A percentile compares a stretch with the other conserved stretches of the same genome.
These are phyloP conservation scores for Gossypium lobatum DNA, from an alignment of 441 rosid species.

Conservation along the genomic window DNA sequence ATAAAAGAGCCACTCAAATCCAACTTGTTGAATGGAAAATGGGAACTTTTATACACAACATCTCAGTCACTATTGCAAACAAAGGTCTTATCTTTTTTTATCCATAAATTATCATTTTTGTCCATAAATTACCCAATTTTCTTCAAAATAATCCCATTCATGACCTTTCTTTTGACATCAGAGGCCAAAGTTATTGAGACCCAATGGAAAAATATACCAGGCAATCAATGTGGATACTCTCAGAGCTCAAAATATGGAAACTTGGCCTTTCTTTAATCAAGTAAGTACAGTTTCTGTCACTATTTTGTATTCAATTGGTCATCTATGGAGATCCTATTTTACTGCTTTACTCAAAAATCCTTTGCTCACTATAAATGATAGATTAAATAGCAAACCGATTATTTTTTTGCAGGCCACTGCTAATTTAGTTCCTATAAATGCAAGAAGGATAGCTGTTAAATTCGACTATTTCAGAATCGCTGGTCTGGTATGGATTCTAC, in stretches of 20 bases:
- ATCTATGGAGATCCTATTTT: too few species aligned
- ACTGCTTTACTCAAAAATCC: too few species aligned
- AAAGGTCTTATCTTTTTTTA: conserved; percentile 21
- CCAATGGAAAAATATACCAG: conserved; percentile 53
- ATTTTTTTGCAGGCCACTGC: conserved; percentile 31
- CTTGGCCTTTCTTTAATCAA: conserved; percentile 54
- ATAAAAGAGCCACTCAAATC: conserved; percentile 40
- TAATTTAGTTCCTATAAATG: conserved; percentile 38
- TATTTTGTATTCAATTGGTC: background rate
- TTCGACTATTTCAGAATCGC: conserved; percentile 41
- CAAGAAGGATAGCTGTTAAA: conserved; percentile 42
- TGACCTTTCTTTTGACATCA: background rate
- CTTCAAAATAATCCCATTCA: background rate
- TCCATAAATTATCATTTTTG: background rate
- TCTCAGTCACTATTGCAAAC: conserved; percentile 38
- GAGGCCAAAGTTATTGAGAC: conserved; percentile 42
- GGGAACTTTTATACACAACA: conserved; percentile 47
- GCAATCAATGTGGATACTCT: conserved; percentile 40
- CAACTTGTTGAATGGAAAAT: conserved; percentile 34
- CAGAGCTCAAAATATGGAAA: conserved; percentile 51
- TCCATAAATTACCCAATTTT: background rate
- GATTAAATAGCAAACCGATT: too few species aligned
- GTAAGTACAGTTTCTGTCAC: conserved; percentile 16
- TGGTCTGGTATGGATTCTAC: conserved; percentile 24
- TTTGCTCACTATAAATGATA: too few species aligned